Percentiles rank a stretch among this genome's conserved stretches.
Evolutionary conservation across 139 green algal species (phyloP).

Genomic region (Chlorella sp.): DNA sequence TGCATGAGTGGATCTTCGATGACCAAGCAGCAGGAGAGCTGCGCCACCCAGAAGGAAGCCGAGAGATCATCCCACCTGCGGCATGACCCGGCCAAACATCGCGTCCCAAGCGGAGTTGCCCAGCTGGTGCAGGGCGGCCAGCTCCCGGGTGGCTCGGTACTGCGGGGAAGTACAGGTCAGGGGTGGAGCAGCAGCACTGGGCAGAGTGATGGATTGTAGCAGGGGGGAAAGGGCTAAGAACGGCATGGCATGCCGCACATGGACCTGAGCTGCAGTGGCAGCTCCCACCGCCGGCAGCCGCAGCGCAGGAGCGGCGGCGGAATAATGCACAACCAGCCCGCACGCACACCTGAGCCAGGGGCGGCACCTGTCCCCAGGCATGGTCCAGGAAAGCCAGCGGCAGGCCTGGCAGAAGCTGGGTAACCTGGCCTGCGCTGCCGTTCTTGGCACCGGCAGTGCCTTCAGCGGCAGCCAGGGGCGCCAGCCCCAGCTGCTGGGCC

Average conservation of each 20-base stretch:
- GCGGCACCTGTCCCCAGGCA: conserved; percentile 34
- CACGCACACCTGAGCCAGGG: conserved; percentile 10
- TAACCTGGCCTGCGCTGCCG: no score
- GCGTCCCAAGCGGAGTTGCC: conserved; percentile 42
- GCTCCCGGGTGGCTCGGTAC: conserved; percentile 9
- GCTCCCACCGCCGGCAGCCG: no score
- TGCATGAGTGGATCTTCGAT: no score
- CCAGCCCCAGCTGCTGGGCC: background rate
- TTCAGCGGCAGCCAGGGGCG: no score
- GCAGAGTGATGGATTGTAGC: background rate
- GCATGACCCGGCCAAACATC: conserved; percentile 31
- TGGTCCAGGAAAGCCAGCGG: conserved; percentile 44
- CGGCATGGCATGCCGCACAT: no score
- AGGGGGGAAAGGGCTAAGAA: background rate
- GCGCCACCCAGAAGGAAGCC: no score
- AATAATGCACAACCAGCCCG: no score
- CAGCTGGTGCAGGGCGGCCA: conserved; percentile 15
- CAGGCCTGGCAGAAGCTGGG: background rate
- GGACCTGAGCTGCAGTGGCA: no score
- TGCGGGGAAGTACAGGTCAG: background rate
- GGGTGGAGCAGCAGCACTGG: no score
- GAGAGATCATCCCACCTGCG: background rate
- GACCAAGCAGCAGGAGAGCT: no score
- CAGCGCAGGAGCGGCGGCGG: no score
- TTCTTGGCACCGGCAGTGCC: background rate